Evolutionary conservation across 257 asterid genomes (phyloP).

Genomic region (Nicotiana otophora): DNA sequence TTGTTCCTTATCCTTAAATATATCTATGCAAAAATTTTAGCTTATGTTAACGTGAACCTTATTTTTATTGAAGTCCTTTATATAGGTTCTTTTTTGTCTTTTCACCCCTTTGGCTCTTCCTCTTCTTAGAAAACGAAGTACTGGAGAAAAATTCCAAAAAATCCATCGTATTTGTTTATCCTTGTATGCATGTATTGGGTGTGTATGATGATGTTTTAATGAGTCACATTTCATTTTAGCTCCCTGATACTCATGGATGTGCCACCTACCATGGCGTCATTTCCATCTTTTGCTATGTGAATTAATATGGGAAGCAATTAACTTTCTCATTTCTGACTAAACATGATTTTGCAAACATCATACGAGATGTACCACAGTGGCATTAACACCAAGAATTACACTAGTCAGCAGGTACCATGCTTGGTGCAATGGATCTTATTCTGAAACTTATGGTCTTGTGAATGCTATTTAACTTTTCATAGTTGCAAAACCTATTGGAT

Average conservation of each 20-base stretch:
- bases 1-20: too few species aligned
- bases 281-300: neutral
- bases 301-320: neutral
- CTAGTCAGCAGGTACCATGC: neutral
- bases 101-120: too few species aligned
- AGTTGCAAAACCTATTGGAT: neutral
- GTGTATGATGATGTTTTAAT: too few species aligned
- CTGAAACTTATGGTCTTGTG: neutral
- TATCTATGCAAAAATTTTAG: too few species aligned
- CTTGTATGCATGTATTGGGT: too few species aligned
- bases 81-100: too few species aligned
- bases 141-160: too few species aligned
- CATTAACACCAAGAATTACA: neutral
- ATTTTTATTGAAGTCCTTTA: too few species aligned
- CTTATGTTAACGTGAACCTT: too few species aligned
- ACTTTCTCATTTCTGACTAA: neutral
- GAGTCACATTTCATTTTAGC: too few species aligned
- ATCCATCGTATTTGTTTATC: too few species aligned
- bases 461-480: neutral
- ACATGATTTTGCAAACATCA: neutral
- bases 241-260: neutral
- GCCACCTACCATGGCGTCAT: neutral
- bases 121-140: too few species aligned
- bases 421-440: neutral
- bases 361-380: neutral